Conservation (phyloP, 345 rosid genomes). For the Hirschfeldia incana region DNA sequence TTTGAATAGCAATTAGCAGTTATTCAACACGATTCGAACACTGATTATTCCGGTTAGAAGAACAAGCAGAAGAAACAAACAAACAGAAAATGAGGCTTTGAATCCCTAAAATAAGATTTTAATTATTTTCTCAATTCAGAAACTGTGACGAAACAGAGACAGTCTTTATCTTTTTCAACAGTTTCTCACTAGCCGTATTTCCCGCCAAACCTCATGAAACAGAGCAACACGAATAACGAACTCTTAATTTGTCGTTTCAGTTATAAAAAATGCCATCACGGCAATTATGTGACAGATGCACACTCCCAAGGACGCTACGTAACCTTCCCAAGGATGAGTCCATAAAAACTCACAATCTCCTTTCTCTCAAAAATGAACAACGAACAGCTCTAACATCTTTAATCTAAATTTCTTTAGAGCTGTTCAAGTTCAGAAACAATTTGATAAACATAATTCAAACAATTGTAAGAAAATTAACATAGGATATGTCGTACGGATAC, state of each 20-base stretch:
- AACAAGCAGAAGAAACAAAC: background rate
- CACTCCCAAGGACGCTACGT: conserved; percentile 32
- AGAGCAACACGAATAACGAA: conserved; percentile 36
- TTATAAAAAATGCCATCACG: conserved; percentile 15
- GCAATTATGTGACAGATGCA: background rate
- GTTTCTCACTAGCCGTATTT: conserved; percentile 28
- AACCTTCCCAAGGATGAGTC: conserved; percentile 37
- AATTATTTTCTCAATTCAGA: conserved; percentile 15
- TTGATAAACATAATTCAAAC: conserved; percentile 1
- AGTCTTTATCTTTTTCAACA: conserved; percentile 17
- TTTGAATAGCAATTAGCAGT: background rate
- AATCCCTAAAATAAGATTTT: conserved; percentile 1
- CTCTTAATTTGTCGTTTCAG: conserved; percentile 25
- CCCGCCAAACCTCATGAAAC: conserved; percentile 34
- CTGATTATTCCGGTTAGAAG: conserved; percentile 19
- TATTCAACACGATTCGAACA: conserved; percentile 17
- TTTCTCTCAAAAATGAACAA: conserved; percentile 9
- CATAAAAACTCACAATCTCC: conserved; percentile 4
- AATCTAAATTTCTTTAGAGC: conserved; percentile 14
- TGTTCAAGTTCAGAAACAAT: conserved; percentile 31
- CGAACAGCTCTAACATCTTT: conserved; percentile 27
- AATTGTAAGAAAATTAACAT: background rate
- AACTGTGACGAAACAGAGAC: conserved; percentile 26
- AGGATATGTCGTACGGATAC: conserved; percentile 27
- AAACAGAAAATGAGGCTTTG: background rate